Base-by-base conservation (phyloP, 1,284 basidiomycete species). In the Pascua guehoae region DNA sequence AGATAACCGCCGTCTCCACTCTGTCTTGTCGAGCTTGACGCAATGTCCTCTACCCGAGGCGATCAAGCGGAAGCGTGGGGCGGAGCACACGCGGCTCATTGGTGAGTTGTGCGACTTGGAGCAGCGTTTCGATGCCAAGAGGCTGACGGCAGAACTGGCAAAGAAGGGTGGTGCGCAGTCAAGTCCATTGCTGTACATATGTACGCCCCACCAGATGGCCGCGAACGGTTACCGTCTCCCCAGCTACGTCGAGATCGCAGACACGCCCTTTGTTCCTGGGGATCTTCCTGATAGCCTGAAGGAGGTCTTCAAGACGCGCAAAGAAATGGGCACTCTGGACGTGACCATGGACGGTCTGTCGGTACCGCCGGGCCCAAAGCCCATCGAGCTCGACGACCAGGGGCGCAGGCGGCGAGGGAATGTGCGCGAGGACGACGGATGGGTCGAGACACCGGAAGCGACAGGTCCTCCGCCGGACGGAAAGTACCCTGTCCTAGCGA, bases 171-270 rank as follows among this genome's bases (percentile, higher is more conserved):
- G 38, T 5, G 50, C 65, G 40, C 54, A 60, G 42, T 58, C 63
- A 17, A 63, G 68, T 5, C 87, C 89, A 2, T 71, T 83, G 50
- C 80, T 85, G 48, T 93, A 89, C 74, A 70, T 91, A 45, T 80
- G 95, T 18, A 84, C 86, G 0, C 78, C 86, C 10, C 85, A 89
- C 56, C 87, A 92, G 70, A 93, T 96, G 89, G 80, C 88, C 49
- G 89, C 92, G 69, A 91, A 95, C 68, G 89, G 91, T 53, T 96
- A 94, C 68, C 87, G 87, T 0, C 78, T 92, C 54, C 88, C 91
- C 15, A 85, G 85, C 2, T 91, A 92, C 68, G 79, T 89, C 76
- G 81, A 85, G 15, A 17, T 58, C 1, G 61, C 64, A 11, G 64
- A 67, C 49, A 54, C 50, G 11, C 56, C 58, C 0, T 48, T 57